Conservation (phyloP, 331 rosid genomes). For the Rosa hybrid region DNA sequence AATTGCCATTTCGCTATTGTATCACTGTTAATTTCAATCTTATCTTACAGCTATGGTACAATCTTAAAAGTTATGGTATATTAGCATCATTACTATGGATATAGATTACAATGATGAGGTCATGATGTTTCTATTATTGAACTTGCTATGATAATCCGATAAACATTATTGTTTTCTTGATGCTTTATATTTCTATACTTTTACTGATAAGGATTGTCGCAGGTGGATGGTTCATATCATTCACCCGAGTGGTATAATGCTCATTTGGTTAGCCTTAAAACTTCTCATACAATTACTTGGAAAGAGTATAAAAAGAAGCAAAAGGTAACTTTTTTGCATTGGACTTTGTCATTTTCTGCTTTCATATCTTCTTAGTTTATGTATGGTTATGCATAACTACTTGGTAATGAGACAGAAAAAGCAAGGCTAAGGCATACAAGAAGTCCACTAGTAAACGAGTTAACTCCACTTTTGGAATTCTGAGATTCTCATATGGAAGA, state of each 20-base stretch:
- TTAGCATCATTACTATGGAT: too few species aligned
- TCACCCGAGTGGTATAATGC: slow-evolving; percentile 99
- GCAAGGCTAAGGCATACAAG: slow-evolving; percentile 72
- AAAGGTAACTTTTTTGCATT: slow-evolving; percentile 54
- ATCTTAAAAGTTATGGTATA: too few species aligned
- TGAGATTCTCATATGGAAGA: slow-evolving; percentile 56
- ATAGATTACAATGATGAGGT: too few species aligned
- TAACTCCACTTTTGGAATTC: slow-evolving; percentile 76
- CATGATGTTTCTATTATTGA: too few species aligned
- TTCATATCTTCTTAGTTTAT: neutral
- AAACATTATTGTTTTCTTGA: slow-evolving; percentile 14
- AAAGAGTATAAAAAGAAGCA: slow-evolving; percentile 91
- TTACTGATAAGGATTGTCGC: slow-evolving; percentile 92
- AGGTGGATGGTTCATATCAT: slow-evolving; percentile 99
- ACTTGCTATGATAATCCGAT: too few species aligned
- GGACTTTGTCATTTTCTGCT: neutral
- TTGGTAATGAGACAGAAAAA: slow-evolving; percentile 82
- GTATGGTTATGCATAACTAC: slow-evolving; percentile 41
- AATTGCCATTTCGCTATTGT: too few species aligned
- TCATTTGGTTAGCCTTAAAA: slow-evolving; percentile 98
- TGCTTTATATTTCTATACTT: slow-evolving; percentile 43
- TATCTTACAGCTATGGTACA: too few species aligned
- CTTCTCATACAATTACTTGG: slow-evolving; percentile 97
- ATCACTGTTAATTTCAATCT: too few species aligned
- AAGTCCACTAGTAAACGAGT: slow-evolving; percentile 83